Percentiles rank a stretch among this genome's conserved stretches.
These are phyloP conservation scores for Macrolepiota fuliginosa DNA, from an alignment of 768 basidiomycete genomes.

Conservation along the genomic window DNA sequence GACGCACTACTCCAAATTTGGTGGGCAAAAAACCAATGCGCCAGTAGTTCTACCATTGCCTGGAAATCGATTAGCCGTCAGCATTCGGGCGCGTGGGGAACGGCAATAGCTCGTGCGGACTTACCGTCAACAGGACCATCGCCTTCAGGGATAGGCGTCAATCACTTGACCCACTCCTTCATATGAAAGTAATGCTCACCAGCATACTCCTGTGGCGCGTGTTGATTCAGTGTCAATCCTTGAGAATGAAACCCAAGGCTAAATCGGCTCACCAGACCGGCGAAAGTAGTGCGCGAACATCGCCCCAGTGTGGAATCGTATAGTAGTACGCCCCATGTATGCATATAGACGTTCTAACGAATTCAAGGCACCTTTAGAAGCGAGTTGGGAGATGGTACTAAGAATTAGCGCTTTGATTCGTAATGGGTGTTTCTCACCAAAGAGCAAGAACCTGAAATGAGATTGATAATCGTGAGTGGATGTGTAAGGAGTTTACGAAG, in stretches of 20 bases:
- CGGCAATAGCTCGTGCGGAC: not conserved
- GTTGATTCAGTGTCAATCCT: not conserved
- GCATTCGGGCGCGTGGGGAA: not conserved
- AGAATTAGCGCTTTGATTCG: not conserved
- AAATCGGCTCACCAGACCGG: not conserved
- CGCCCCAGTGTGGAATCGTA: not conserved
- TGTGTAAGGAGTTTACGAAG: not conserved
- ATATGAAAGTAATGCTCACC: not conserved
- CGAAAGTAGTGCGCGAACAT: not conserved
- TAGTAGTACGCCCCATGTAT: not conserved
- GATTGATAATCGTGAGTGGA: not conserved
- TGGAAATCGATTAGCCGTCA: not conserved
- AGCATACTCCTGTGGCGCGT: not conserved
- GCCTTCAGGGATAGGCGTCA: not conserved
- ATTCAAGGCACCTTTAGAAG: not conserved
- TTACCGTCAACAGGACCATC: not conserved
- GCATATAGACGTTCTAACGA: not conserved
- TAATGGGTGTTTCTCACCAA: not conserved
- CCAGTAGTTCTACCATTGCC: not conserved
- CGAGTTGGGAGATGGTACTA: not conserved
- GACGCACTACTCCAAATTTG: not conserved
- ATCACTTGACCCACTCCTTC: not conserved
- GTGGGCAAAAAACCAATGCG: conserved; percentile 4
- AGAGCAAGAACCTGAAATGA: not conserved
- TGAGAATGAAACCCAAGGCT: too few species aligned